These are phyloP conservation scores for Globisporangium spinosum DNA, from an alignment of 352 stramenopile species.

Conservation along the genomic window DNA sequence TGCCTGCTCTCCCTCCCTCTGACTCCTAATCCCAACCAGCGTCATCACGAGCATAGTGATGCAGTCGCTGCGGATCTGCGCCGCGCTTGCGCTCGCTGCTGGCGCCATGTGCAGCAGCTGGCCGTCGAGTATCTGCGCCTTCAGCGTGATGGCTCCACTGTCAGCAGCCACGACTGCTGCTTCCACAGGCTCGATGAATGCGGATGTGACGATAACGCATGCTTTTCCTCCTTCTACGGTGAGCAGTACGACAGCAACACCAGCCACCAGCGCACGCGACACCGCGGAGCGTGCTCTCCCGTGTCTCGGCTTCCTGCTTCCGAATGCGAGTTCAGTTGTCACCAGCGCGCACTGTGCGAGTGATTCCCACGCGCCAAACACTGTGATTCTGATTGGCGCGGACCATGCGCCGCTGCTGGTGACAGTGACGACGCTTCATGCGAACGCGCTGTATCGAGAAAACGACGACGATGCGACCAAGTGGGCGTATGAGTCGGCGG, in stretches of 20 bases:
- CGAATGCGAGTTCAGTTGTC: neutral
- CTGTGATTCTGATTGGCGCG: neutral
- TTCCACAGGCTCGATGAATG: too few species aligned
- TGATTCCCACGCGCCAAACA: neutral
- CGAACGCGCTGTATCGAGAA: neutral
- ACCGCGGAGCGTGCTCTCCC: neutral
- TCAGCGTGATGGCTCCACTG: too few species aligned
- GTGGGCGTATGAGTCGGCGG: neutral
- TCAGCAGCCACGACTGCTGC: too few species aligned
- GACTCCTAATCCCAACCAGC: too few species aligned
- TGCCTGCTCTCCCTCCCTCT: too few species aligned
- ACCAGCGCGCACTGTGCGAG: neutral
- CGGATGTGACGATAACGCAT: too few species aligned
- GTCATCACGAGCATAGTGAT: too few species aligned
- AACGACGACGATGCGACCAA: neutral
- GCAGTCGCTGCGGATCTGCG: too few species aligned
- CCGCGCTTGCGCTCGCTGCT: too few species aligned
- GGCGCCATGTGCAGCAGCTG: too few species aligned
- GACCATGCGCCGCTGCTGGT: neutral
- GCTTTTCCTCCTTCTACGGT: too few species aligned
- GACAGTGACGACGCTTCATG: neutral
- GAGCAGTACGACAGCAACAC: neutral
- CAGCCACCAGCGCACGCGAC: neutral
- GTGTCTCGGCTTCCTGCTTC: constrained; percentile 3
- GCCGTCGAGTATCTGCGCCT: too few species aligned